phyloP scores from a whole-genome alignment of 129 eudicot genomes.

The Apium graveolens region DNA sequence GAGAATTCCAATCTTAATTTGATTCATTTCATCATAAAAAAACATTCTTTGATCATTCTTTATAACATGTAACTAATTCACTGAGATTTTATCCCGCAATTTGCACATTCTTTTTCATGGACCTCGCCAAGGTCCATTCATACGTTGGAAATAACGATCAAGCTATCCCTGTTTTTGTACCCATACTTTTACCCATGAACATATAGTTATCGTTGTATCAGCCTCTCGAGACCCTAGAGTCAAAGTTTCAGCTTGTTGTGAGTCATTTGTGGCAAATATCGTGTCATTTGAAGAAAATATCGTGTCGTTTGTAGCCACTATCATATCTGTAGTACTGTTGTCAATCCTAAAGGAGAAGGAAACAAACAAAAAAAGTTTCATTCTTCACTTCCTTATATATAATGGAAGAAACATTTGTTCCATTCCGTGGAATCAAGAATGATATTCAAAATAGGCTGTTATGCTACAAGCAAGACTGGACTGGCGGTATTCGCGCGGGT shows the following conservation, averaged over 20 bases:
- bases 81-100: slow-evolving; percentile 33
- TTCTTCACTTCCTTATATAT: slow-evolving; percentile 13
- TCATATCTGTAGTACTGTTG: slow-evolving; percentile 13
- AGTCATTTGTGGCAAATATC: slow-evolving; percentile 10
- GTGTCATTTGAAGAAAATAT: too few species aligned
- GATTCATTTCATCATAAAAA: slow-evolving; percentile 25
- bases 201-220: slow-evolving; percentile 27
- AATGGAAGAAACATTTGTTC: slow-evolving; percentile 98
- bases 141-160: slow-evolving; percentile 19
- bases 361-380: background rate
- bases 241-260: slow-evolving; percentile 3
- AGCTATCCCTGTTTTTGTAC: slow-evolving; percentile 31
- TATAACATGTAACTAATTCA: slow-evolving; percentile 16
- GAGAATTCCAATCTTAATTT: slow-evolving; percentile 13
- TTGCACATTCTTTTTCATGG: slow-evolving; percentile 33
- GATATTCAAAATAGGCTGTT: slow-evolving; percentile 83
- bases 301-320: slow-evolving; percentile 1
- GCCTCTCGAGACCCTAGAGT: slow-evolving; percentile 67
- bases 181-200: slow-evolving; percentile 32
- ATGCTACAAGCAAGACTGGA: slow-evolving; percentile 98
- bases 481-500: slow-evolving; percentile 83
- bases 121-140: slow-evolving; percentile 33
- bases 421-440: slow-evolving; percentile 92
- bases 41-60: slow-evolving; percentile 38
- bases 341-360: slow-evolving; percentile 5